A percentile compares a stretch with the other conserved stretches of the same genome.
These are phyloP conservation scores for Endocarpon pusillum DNA, from an alignment of 495 filamentous ascomycete species.

Conservation along the genomic window DNA sequence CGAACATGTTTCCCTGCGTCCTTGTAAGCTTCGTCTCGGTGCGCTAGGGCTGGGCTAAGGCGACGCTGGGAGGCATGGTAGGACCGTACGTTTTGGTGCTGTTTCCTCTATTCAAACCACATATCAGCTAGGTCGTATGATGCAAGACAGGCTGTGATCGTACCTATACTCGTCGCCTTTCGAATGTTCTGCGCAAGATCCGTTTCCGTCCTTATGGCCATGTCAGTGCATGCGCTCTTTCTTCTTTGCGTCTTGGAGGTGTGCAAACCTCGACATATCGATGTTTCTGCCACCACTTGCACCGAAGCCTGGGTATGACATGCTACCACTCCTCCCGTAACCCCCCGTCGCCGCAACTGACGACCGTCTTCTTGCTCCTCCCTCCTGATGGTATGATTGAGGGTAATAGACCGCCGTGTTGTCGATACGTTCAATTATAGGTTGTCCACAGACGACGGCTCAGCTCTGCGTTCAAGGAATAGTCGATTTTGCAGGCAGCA, in stretches of 20 bases:
- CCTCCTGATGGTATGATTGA: neutral
- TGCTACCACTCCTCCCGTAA: neutral
- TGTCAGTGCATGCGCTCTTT: no score
- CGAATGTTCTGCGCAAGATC: conserved; percentile 90
- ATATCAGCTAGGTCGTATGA: neutral
- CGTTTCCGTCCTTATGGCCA: conserved; percentile 85
- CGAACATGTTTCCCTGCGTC: conserved; percentile 79
- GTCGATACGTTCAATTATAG: neutral
- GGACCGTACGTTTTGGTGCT: conserved; percentile 69
- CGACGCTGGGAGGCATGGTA: conserved; percentile 4
- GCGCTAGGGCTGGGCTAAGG: neutral
- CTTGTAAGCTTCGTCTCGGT: conserved; percentile 8
- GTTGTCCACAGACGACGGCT: conserved; percentile 29
- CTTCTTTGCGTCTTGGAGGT: neutral
- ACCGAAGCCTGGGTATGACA: no score
- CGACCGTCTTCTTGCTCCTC: neutral
- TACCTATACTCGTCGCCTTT: conserved; percentile 83
- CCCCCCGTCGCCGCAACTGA: neutral
- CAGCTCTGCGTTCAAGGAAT: conserved; percentile 24
- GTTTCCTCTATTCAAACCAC: conserved; percentile 51
- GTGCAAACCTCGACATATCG: conserved; percentile 18
- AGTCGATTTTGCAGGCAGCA: no score
- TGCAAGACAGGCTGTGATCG: conserved; percentile 9
- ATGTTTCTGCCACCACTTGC: no score
- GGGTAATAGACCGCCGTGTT: conserved; percentile 1